Evolutionary conservation across 2,329 filamentous ascomycete genomes (phyloP).

Genomic region (Huntiella decipiens): DNA sequence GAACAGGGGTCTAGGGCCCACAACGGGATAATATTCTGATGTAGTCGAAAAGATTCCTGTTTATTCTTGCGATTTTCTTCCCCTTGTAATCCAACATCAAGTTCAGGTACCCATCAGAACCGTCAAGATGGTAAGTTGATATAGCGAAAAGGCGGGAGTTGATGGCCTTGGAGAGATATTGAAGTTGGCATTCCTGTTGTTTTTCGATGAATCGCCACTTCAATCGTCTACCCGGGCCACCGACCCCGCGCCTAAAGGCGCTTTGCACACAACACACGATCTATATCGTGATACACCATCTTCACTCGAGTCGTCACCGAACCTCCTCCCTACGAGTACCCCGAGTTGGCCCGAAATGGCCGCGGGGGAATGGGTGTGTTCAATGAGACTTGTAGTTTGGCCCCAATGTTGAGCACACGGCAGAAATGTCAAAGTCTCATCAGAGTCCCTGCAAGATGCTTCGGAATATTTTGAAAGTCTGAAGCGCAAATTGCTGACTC

Average conservation of each 20-base stretch:
- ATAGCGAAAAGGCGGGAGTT: background rate
- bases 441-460: conserved; percentile 94
- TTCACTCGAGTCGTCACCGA: background rate
- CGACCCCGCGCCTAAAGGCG: no score
- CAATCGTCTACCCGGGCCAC: no score
- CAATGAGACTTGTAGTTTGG: conserved; percentile 8
- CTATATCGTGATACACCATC: no score
- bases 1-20: background rate
- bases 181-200: background rate
- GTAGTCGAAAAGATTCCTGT: conserved; percentile 15
- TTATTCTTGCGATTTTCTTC: conserved; percentile 23
- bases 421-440: conserved; percentile 24
- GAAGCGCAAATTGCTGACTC: conserved; percentile 99
- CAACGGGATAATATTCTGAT: conserved; percentile 18
- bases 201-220: background rate
- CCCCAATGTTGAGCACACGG: conserved; percentile 13
- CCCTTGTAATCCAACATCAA: conserved; percentile 10
- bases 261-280: no score
- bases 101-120: conserved; percentile 18
- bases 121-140: conserved; percentile 52
- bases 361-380: background rate
- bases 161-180: background rate
- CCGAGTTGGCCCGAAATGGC: conserved; percentile 1
- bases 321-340: background rate
- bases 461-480: conserved; percentile 49